Base-by-base conservation (phyloP, 2,329 filamentous ascomycete species). In the Colletotrichum eremochloae region DNA sequence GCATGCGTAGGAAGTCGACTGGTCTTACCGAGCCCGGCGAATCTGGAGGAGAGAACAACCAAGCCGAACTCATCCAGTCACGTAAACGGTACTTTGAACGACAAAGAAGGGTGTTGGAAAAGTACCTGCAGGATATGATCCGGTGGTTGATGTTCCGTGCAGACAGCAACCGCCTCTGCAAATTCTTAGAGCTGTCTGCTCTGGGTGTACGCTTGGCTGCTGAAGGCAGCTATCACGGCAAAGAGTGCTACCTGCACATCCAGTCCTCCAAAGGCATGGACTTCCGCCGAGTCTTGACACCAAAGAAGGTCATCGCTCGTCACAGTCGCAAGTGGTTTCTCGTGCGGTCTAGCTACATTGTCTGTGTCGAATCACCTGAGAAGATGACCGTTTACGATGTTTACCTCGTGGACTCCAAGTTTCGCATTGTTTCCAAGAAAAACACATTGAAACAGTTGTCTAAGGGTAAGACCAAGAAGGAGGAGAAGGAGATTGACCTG, bases 381-480 rank as follows among this genome's bases (percentile, higher is more conserved):
- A 97, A 97, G 77, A 97, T 98, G 93, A 96, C 97, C 78, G 97
- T 98, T 44, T 98, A 97, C 80, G 97, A 99, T 82, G 96, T 99
- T 31, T 98, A 98, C 81, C 87, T 99, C n/a, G 94, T 98, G 36
- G 96, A 99, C 79, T 88, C 93, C 1, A 92, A 93, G 77, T 99
- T 99, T 82, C 87, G 89, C 64, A 91, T 98, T 62, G 91, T 95
- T 74, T 90, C 93, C 67, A 95, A 95, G 82, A 90, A 89, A 75
- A 87, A 84, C 76, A 87, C 88, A 73, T 79, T 88, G 20, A 86
- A 84, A 75, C 84, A 87, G 64, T 84, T 89, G 18, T 82, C 81
- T 33, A 72, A 72, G 46, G 70, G 70, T 24, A 72, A 72, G 55
- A 81, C 92, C 48, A 87, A 92, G 76, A 46, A 50, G 3, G 90